Evolutionary conservation across 1,284 basidiomycete species (phyloP).

Genomic region (Rugosomyces carneus): DNA sequence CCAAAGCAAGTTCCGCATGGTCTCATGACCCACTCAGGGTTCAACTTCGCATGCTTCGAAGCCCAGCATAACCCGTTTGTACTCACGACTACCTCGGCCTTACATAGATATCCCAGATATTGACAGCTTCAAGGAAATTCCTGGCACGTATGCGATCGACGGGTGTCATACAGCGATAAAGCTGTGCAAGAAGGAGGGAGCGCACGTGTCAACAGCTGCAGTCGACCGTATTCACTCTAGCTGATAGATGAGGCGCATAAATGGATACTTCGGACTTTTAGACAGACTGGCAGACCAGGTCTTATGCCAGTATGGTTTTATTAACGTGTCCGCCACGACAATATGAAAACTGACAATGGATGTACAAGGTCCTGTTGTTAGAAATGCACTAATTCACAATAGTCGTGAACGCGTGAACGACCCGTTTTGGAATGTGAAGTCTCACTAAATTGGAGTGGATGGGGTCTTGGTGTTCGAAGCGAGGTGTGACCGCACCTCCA

Average conservation of each 20-base stretch:
- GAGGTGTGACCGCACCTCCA: constrained; percentile 7
- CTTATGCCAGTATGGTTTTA: constrained; percentile 11
- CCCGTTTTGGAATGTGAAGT: constrained; percentile 3
- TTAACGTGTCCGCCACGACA: constrained; percentile 1
- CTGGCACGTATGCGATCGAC: constrained; percentile 13
- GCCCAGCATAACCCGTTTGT: constrained; percentile 6
- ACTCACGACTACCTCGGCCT: constrained; percentile 15
- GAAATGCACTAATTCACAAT: constrained; percentile 7
- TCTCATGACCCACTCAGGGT: constrained; percentile 17
- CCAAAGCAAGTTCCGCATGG: constrained; percentile 17
- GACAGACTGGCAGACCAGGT: neutral
- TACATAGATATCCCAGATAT: constrained; percentile 13
- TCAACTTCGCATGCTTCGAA: constrained; percentile 13
- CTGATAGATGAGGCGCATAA: constrained; percentile 3
- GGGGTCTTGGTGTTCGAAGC: constrained; percentile 5
- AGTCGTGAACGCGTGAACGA: neutral
- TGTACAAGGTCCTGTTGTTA: constrained; percentile 2
- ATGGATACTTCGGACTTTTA: neutral
- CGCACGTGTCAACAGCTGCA: constrained; percentile 2
- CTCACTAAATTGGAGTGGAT: constrained; percentile 6
- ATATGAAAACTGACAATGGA: constrained; percentile 4
- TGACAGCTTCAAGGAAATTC: constrained; percentile 11
- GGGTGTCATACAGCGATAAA: constrained; percentile 4
- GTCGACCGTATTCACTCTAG: constrained; percentile 3
- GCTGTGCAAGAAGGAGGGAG: constrained; percentile 16